These are phyloP conservation scores for Eucalyptus leucophloia DNA, from an alignment of 345 rosid species.

Conservation along the genomic window DNA sequence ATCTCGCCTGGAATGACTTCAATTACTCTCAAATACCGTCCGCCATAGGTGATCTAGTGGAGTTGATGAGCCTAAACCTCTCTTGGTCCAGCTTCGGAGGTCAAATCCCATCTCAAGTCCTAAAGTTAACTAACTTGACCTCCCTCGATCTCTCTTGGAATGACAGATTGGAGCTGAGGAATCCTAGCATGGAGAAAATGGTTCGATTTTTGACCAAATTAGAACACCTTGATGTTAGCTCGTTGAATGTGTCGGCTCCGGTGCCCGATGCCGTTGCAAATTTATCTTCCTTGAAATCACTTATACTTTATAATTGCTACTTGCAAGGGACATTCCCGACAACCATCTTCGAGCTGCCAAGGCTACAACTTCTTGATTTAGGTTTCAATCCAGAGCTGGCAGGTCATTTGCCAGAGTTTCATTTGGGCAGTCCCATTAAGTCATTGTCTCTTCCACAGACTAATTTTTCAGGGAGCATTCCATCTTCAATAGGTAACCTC, in stretches of 20 bases:
- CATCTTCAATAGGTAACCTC: background rate
- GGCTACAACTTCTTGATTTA: background rate
- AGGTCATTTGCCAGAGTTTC: background rate
- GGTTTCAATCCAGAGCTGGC: background rate
- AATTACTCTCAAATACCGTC: background rate
- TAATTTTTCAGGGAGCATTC: background rate
- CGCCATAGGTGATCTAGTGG: background rate
- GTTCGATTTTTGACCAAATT: background rate
- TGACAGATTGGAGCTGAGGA: background rate
- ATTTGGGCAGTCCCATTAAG: background rate
- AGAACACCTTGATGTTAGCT: background rate
- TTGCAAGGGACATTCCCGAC: background rate
- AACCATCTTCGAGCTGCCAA: background rate
- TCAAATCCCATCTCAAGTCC: background rate
- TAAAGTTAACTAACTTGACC: background rate
- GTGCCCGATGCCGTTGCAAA: background rate
- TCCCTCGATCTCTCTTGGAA: background rate
- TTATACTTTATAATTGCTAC: fast-evolving
- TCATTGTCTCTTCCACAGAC: fast-evolving
- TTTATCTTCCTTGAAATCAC: background rate
- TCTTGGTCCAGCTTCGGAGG: background rate
- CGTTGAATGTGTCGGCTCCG: background rate
- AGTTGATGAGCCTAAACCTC: background rate
- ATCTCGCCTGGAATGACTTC: background rate
- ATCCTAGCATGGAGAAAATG: background rate